phyloP scores from a whole-genome alignment of 805 yeast genomes.

The Metschnikowia peoriensis region DNA sequence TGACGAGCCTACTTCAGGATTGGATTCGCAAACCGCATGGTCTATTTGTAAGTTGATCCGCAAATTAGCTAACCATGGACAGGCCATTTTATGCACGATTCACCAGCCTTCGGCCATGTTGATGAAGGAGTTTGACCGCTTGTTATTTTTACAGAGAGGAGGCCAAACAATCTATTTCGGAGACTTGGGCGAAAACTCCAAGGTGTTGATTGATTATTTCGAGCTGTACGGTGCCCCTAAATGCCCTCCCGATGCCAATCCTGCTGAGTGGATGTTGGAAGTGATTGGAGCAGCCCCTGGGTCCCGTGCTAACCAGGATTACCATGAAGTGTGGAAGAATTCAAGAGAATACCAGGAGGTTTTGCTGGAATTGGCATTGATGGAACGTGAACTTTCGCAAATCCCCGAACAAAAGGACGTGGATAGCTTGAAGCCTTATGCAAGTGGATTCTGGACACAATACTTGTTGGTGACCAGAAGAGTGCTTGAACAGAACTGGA shows the following conservation, averaged over 20 bases:
- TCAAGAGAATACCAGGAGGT: constrained; percentile 45
- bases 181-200: constrained; percentile 11
- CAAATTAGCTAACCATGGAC: constrained; percentile 49
- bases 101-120: constrained; percentile 50
- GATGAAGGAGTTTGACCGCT: constrained; percentile 55
- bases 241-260: constrained; percentile 10
- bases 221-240: constrained; percentile 9
- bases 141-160: constrained; percentile 43
- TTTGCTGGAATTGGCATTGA: constrained; percentile 50
- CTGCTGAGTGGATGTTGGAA: constrained; percentile 16
- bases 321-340: constrained; percentile 10
- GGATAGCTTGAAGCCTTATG: constrained; percentile 22
- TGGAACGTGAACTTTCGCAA: constrained; percentile 53
- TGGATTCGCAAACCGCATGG: constrained; percentile 46
- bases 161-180: constrained; percentile 17
- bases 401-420: constrained; percentile 15
- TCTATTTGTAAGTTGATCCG: constrained; percentile 51
- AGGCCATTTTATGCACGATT: constrained; percentile 55
- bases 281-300: constrained; percentile 16
- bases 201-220: constrained; percentile 9
- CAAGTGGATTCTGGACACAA: constrained; percentile 51
- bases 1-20: constrained; percentile 42
- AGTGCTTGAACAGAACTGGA: constrained; percentile 44
- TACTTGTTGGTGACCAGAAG: constrained; percentile 29
- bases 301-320: constrained; percentile 9